Base-by-base conservation (phyloP, 148 eudicot species). In the Amaranthus cruentus region DNA sequence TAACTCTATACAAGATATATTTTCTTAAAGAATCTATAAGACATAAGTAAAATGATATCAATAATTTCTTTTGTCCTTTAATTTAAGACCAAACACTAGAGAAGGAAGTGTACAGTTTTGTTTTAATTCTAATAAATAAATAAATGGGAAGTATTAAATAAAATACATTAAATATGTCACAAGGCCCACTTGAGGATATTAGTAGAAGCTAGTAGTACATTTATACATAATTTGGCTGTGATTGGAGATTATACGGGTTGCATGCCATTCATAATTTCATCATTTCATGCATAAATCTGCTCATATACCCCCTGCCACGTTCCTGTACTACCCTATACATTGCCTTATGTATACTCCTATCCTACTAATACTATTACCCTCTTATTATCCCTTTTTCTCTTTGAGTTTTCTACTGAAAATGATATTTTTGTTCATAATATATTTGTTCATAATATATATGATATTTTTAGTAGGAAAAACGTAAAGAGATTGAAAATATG, bases 91-190 rank as follows among this genome's bases (percentile, higher is more conserved):
- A 56, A 47, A 65, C 38, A 28, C 38, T 28, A 48, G 13, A 46
- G 53, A 49, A 73, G 67, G 28, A 73, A 73, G 61, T 62, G 15
- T 18, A 61, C 67, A 52, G 49, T 43, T 71, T 28, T 18, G 51
- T 54, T 28, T 28, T 0, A 28, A 28, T 28, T 28, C 38, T 28
- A 28, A 28, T 28, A 28, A 28, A 28, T 28, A 28, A 28, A 28
- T 28, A 28, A 28, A 28, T 28, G 38, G 2, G 38, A 81, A 63
- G 51, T 66, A 12, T 66, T 9, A 14, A 49, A 65, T 73, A 74
- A 59, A 69, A 46, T 44, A 69, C 53, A 76, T 69, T 76, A 69
- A 76, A 76, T 60, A 69, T 69, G 68, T 76, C 78, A 76, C 78
- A 68, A 76, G 78, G 65, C 78, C 78, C 78, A 76, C 78, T 69